phyloP scores from a whole-genome alignment of 257 asterid genomes.

The Penstemon davidsonii region DNA sequence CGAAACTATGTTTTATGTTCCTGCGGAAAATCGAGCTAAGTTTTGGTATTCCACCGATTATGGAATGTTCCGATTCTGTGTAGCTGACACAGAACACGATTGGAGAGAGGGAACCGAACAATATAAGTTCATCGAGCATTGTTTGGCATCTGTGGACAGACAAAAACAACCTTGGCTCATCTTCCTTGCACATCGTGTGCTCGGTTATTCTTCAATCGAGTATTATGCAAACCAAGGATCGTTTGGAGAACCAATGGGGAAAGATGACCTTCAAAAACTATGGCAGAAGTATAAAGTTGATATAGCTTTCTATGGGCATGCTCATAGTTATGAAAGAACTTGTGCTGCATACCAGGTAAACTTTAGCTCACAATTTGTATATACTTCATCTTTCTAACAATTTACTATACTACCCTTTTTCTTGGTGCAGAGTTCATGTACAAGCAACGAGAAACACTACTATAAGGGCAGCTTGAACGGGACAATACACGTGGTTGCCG shows the following conservation, averaged over 20 bases:
- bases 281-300: slow-evolving; percentile 94
- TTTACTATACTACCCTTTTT: background rate
- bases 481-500: slow-evolving; percentile 91
- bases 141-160: slow-evolving; percentile 74
- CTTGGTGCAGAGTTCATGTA: slow-evolving; percentile 62
- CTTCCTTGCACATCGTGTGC: slow-evolving; percentile 77
- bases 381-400: background rate
- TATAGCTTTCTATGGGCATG: slow-evolving; percentile 75
- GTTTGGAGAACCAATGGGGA: slow-evolving; percentile 88
- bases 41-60: slow-evolving; percentile 89
- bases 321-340: slow-evolving; percentile 73
- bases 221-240: slow-evolving; percentile 61
- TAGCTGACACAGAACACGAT: slow-evolving; percentile 85
- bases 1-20: slow-evolving; percentile 76
- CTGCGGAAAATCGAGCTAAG: slow-evolving; percentile 89
- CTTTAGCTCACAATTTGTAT: background rate
- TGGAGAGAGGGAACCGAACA: slow-evolving; percentile 93
- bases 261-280: slow-evolving; percentile 72
- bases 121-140: slow-evolving; percentile 70
- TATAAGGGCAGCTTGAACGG: slow-evolving; percentile 80
- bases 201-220: slow-evolving; percentile 68
- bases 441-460: slow-evolving; percentile 52
- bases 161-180: slow-evolving; percentile 86
- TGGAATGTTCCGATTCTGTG: slow-evolving; percentile 89
- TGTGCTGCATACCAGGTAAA: slow-evolving; percentile 80